phyloP scores from a whole-genome alignment of 106 monocot species.

The Apostasia shenzhenica region DNA sequence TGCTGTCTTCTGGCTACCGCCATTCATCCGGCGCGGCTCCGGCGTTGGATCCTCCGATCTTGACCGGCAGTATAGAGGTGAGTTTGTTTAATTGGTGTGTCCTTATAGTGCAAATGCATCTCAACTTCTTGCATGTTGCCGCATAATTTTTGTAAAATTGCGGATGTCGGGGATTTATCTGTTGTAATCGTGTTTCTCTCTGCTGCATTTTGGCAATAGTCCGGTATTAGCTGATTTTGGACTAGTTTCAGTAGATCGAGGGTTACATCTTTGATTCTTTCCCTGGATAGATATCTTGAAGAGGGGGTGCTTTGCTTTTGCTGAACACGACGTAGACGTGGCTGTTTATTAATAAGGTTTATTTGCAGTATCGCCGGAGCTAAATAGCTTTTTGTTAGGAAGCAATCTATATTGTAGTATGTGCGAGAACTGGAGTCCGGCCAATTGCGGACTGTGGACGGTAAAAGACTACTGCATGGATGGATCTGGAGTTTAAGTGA shows the following conservation, averaged over 20 bases:
- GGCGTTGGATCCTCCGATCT: slow-evolving; percentile 11
- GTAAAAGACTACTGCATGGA: not conserved
- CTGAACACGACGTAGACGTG: not conserved
- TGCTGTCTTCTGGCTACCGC: slow-evolving; percentile 68
- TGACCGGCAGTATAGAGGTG: slow-evolving; percentile 17
- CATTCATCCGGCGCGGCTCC: slow-evolving; percentile 25
- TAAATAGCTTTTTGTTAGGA: not conserved
- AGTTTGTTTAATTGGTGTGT: not conserved
- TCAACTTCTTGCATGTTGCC: not conserved
- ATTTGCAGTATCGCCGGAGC: not conserved
- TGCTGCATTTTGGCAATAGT: not conserved
- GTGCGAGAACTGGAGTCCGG: not conserved
- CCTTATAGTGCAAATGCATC: too few species aligned
- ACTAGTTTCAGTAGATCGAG: not conserved
- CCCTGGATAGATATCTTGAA: not conserved
- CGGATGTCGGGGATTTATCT: not conserved
- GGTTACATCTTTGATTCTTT: not conserved
- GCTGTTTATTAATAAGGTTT: not conserved
- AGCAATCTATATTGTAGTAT: not conserved
- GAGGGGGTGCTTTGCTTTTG: not conserved
- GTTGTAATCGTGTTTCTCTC: not conserved
- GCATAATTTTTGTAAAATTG: not conserved
- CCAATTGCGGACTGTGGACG: not conserved
- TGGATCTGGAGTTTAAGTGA: not conserved
- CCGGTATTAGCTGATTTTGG: not conserved